Evolutionary conservation across 805 yeast species (phyloP).

Genomic region (Cephaloascus albidus): DNA sequence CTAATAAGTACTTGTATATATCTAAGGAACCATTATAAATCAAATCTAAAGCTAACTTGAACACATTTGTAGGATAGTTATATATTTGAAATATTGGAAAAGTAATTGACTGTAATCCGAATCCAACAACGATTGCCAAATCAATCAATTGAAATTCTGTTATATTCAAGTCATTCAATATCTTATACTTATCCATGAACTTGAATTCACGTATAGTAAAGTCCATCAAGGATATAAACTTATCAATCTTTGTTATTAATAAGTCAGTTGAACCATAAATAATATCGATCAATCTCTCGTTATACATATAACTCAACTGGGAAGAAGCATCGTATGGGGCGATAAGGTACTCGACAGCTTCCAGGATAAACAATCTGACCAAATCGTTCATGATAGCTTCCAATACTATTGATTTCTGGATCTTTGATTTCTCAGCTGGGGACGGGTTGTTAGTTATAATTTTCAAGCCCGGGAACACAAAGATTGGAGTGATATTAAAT

Average conservation of each 20-base stretch:
- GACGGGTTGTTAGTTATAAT: constrained; percentile 20
- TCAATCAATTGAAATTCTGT: constrained; percentile 66
- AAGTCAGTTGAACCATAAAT: constrained; percentile 82
- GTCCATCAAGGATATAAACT: constrained; percentile 66
- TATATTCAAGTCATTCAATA: constrained; percentile 52
- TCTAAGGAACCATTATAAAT: constrained; percentile 12
- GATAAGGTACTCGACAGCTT: constrained; percentile 55
- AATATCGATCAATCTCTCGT: constrained; percentile 51
- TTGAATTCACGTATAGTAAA: constrained; percentile 55
- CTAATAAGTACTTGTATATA: neutral
- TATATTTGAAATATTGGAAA: constrained; percentile 42
- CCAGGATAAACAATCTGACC: constrained; percentile 44
- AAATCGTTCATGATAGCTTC: constrained; percentile 47
- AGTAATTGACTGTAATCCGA: constrained; percentile 59
- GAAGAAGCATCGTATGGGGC: constrained; percentile 79
- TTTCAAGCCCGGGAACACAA: constrained; percentile 65
- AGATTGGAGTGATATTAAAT: constrained; percentile 64
- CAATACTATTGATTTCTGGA: constrained; percentile 33
- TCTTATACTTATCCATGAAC: constrained; percentile 48
- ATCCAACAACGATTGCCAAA: constrained; percentile 70
- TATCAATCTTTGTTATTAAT: constrained; percentile 55
- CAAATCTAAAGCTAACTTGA: constrained; percentile 29
- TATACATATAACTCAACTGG: constrained; percentile 67
- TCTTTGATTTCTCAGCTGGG: constrained; percentile 22
- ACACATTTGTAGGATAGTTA: constrained; percentile 20